phyloP scores from a whole-genome alignment of 176 grass and related monocot genomes.

The Avena eriantha region DNA sequence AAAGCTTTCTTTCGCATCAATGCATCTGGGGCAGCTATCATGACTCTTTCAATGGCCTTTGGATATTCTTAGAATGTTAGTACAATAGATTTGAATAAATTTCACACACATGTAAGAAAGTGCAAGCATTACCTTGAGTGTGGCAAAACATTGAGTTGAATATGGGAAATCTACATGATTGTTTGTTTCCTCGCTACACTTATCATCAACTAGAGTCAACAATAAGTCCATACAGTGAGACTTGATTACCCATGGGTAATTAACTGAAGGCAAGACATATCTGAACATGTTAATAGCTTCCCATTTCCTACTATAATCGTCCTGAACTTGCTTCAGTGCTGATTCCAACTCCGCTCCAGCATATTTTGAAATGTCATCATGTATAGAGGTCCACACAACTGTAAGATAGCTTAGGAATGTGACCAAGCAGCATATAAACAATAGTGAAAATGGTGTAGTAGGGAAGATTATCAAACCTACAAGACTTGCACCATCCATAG shows the following conservation, averaged over 20 bases:
- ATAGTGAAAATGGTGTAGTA: conserved; percentile 23
- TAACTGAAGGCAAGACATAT: conserved; percentile 60
- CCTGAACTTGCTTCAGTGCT: conserved; percentile 60
- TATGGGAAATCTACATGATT: conserved; percentile 55
- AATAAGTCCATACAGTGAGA: conserved; percentile 68
- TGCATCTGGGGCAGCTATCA: conserved; percentile 70
- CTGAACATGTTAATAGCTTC: conserved; percentile 75
- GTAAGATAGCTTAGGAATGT: conserved; percentile 40
- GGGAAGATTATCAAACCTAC: conserved; percentile 62
- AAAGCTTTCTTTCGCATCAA: conserved; percentile 77
- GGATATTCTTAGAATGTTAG: conserved; percentile 40
- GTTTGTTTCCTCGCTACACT: conserved; percentile 44
- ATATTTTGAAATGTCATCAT: conserved; percentile 62
- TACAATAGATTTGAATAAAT: conserved; percentile 27
- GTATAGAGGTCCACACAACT: conserved; percentile 71
- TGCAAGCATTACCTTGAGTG: conserved; percentile 64
- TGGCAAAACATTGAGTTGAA: conserved; percentile 54
- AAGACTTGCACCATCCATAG: conserved; percentile 72
- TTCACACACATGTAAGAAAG: neutral
- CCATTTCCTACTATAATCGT: conserved; percentile 59
- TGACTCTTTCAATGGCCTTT: conserved; percentile 82
- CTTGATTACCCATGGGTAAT: conserved; percentile 85
- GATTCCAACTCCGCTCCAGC: conserved; percentile 52
- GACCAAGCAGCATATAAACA: conserved; percentile 28
- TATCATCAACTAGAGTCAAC: conserved; percentile 58